phyloP scores from a whole-genome alignment of 768 basidiomycete genomes.

The Leccinum broughii region DNA sequence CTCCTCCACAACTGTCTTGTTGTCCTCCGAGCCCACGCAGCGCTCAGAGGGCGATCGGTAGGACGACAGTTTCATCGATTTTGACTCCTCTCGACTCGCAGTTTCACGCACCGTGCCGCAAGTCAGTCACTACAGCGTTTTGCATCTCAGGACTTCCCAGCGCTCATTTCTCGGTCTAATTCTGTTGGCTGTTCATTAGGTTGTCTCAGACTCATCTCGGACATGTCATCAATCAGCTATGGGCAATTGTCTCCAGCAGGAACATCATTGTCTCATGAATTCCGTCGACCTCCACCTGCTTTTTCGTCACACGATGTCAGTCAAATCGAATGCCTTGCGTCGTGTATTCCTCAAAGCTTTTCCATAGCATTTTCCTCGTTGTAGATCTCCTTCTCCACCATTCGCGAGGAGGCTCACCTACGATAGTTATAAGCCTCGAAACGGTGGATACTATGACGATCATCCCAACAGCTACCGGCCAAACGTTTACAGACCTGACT shows the following conservation, averaged over 20 bases:
- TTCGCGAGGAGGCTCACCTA: constrained; percentile 46
- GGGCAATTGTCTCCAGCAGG: constrained; percentile 28
- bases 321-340: constrained; percentile 22
- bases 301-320: constrained; percentile 35
- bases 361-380: constrained; percentile 34
- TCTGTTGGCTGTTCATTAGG: constrained; percentile 8
- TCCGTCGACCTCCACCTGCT: constrained; percentile 28
- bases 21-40: constrained; percentile 11
- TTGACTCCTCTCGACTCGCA: constrained; percentile 4
- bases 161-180: constrained; percentile 6
- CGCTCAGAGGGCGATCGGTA: constrained; percentile 10
- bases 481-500: constrained; percentile 37
- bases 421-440: constrained; percentile 52
- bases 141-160: constrained; percentile 6
- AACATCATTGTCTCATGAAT: constrained; percentile 27
- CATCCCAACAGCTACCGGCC: constrained; percentile 46
- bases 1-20: constrained; percentile 21
- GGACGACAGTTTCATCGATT: constrained; percentile 5
- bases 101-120: constrained; percentile 8
- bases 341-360: constrained; percentile 23
- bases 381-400: constrained; percentile 52
- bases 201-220: constrained; percentile 6
- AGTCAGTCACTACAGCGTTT: constrained; percentile 1
- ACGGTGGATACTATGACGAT: constrained; percentile 40
- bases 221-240: constrained; percentile 31